A percentile compares a stretch with the other conserved stretches of the same genome.
Evolutionary conservation across 176 grass and related monocot genomes (phyloP).

Genomic region (Oryza rufipogon): DNA sequence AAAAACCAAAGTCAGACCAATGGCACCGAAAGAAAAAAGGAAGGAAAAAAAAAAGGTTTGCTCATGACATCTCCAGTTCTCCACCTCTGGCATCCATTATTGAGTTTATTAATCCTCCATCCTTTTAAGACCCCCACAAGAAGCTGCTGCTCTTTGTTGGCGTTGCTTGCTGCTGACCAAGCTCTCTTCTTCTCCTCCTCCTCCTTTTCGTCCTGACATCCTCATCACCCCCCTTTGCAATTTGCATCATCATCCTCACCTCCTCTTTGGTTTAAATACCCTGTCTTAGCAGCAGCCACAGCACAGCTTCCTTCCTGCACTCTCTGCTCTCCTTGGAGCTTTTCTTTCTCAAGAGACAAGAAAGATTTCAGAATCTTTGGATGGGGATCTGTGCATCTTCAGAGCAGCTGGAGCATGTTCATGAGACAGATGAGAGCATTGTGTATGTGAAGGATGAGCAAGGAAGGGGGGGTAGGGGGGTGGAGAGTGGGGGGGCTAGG

Average conservation of each 20-base stretch:
- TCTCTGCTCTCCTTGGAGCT: background rate
- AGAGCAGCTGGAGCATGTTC: slow-evolving; percentile 41
- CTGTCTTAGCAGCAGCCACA: background rate
- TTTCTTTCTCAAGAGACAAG: background rate
- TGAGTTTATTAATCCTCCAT: background rate
- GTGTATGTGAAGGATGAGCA: slow-evolving; percentile 69
- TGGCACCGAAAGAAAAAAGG: slow-evolving; percentile 6
- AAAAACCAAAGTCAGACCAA: background rate
- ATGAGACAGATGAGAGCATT: slow-evolving; percentile 66
- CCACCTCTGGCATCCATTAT: slow-evolving; percentile 19
- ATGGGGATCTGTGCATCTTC: slow-evolving; percentile 85
- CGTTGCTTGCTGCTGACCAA: background rate
- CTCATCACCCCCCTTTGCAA: too few relatives aligned
- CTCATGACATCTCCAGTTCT: background rate
- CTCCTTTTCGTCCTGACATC: background rate
- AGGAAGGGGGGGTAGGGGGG: background rate
- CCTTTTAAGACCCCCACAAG: slow-evolving; percentile 24
- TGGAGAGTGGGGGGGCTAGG: slow-evolving; percentile 30
- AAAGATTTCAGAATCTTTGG: slow-evolving; percentile 14
- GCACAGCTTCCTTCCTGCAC: background rate
- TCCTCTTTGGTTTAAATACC: background rate
- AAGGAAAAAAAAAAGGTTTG: background rate
- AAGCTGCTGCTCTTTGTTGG: background rate
- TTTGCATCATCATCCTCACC: background rate
- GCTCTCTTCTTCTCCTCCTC: background rate